Conservation (phyloP, 2,329 filamentous ascomycete genomes). For the Penicillium sp. region DNA sequence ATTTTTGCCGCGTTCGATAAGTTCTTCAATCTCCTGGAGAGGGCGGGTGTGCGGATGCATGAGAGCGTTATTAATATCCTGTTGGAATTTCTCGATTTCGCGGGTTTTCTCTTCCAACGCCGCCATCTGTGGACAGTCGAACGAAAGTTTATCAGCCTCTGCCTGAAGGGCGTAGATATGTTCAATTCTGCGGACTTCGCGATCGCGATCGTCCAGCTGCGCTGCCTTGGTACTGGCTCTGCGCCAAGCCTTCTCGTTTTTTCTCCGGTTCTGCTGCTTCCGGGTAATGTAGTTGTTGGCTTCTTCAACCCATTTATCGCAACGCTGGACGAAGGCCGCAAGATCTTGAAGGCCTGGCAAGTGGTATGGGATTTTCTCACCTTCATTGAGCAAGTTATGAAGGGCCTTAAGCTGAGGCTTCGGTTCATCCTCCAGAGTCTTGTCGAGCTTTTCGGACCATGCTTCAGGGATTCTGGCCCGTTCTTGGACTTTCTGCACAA, state of each 20-base stretch:
- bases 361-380: slow-evolving; percentile 92
- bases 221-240: slow-evolving; percentile 68
- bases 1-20: slow-evolving; percentile 82
- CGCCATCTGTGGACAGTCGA: slow-evolving; percentile 88
- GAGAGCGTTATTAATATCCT: slow-evolving; percentile 69
- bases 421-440: slow-evolving; percentile 76
- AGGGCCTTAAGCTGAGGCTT: slow-evolving; percentile 83
- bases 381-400: slow-evolving; percentile 81
- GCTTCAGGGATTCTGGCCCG: slow-evolving; percentile 81
- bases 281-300: slow-evolving; percentile 93
- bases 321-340: slow-evolving; percentile 87
- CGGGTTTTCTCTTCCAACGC: slow-evolving; percentile 82
- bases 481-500: slow-evolving; percentile 76
- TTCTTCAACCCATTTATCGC: slow-evolving; percentile 97
- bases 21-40: slow-evolving; percentile 76
- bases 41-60: slow-evolving; percentile 63
- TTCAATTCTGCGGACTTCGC: slow-evolving; percentile 81
- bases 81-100: slow-evolving; percentile 81
- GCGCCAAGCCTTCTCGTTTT: slow-evolving; percentile 86
- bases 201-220: slow-evolving; percentile 79
- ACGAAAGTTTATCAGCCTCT: slow-evolving; percentile 82
- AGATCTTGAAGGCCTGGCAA: slow-evolving; percentile 79
- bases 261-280: slow-evolving; percentile 95
- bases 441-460: slow-evolving; percentile 89
- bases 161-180: slow-evolving; percentile 83